Base-by-base conservation (phyloP, 2,329 filamentous ascomycete genomes). In the Colletotrichum tropicale region DNA sequence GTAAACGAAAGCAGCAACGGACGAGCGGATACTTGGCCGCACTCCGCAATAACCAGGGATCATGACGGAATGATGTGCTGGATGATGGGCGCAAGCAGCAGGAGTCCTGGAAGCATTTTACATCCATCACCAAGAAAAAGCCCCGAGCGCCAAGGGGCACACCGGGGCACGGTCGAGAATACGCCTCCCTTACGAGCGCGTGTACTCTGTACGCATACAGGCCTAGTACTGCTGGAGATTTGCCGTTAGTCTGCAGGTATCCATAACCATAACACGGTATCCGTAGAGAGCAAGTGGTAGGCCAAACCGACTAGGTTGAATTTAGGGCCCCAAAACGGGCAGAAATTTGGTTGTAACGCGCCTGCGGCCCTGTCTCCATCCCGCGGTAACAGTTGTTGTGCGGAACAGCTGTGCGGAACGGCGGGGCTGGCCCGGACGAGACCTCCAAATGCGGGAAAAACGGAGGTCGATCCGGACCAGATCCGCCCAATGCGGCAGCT, bases 401-500 rank as follows among this genome's bases (percentile, higher is more conserved):
- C 38, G 38, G 68, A 55, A 56, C 32, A 62, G 34, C 67, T 38
- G 30, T n/a, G 38, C 24, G 55, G 62, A 21, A 10, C 24, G 55
- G 38, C 55, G 55, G 72, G 56, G 69, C 55, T 52, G n/a, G 8
- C 30, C 64, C 69, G 73, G 73, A 72, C 9, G n/a, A 75, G 61
- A 64, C 69, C 43, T 43, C 73, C 62, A 32, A 72, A 72, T 72
- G 16, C 69, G 69, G 73, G 62, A n/a, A 72, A 48, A 26, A 24
- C 62, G 73, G 73, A 66, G 73, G 69, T 15, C 36, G 28, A 72
- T 72, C 62, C 73, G 73, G 73, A 72, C 28, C 15, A 72, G 30
- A 67, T 68, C 69, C 73, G 62, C 73, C 73, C 32, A 67, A 68
- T 43, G 12, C 16, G 56, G 62, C 38, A 75, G 73, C 43, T 72